phyloP scores from a whole-genome alignment of 352 stramenopile species.

The Albugo laibachii region DNA sequence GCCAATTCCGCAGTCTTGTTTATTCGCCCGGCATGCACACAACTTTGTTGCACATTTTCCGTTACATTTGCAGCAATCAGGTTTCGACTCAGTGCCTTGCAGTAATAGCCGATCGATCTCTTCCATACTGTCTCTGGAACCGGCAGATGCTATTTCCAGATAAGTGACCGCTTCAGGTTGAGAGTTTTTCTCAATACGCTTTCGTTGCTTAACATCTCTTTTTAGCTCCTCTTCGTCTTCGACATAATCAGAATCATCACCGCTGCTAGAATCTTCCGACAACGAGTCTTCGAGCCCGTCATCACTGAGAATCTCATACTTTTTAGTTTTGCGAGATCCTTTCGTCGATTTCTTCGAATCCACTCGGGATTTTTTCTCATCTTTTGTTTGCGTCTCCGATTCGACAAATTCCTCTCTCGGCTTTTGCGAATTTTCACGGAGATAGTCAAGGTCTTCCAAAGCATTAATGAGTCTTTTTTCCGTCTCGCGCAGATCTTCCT shows the following conservation, averaged over 20 bases:
- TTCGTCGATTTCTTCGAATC: too few relatives aligned
- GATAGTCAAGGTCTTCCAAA: neutral
- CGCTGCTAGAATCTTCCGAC: neutral
- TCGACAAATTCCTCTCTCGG: neutral
- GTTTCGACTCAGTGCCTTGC: constrained; percentile 10
- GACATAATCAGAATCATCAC: constrained; percentile 9
- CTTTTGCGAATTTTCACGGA: neutral
- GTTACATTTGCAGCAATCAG: constrained; percentile 32
- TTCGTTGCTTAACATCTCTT: constrained; percentile 26
- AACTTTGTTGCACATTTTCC: constrained; percentile 55
- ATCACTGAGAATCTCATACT: constrained; percentile 10
- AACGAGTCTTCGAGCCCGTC: constrained; percentile 16
- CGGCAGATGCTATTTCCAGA: neutral
- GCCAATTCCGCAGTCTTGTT: constrained; percentile 15
- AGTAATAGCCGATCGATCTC: constrained; percentile 28
- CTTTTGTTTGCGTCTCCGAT: neutral
- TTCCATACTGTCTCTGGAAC: constrained; percentile 14
- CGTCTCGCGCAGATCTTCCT: neutral
- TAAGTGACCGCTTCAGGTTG: too few relatives aligned
- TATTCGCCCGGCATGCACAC: constrained; percentile 34
- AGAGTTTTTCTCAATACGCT: neutral
- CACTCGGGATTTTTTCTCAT: constrained; percentile 6
- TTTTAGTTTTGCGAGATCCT: too few relatives aligned
- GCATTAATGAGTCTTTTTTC: constrained; percentile 15
- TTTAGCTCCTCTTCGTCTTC: constrained; percentile 33